A percentile compares a stretch with the other conserved stretches of the same genome.
These are phyloP conservation scores for Beta macrorhiza DNA, from an alignment of 179 eudicot genomes.

Conservation along the genomic window DNA sequence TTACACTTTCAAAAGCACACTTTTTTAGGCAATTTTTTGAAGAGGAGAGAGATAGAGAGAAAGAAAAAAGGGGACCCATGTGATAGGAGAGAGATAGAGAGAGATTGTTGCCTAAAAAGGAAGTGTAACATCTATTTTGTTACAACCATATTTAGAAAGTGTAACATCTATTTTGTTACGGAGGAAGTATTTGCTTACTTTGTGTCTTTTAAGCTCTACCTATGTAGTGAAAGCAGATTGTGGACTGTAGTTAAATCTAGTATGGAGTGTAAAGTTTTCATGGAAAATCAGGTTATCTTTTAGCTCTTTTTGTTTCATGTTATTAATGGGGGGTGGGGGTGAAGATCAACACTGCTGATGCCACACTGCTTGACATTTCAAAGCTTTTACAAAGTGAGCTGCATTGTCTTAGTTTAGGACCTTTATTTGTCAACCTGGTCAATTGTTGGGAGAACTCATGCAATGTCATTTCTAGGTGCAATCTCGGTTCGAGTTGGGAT, in stretches of 20 bases:
- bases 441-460: background rate
- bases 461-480: conserved; percentile 33
- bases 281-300: background rate
- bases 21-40: too few species aligned
- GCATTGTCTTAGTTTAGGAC: background rate
- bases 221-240: background rate
- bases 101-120: too few species aligned
- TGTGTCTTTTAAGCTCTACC: background rate
- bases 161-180: too few species aligned
- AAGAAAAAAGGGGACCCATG: too few species aligned
- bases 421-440: background rate
- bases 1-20: too few species aligned
- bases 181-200: background rate
- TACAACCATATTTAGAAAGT: too few species aligned
- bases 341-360: conserved; percentile 31
- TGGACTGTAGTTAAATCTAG: background rate
- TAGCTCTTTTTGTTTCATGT: too few species aligned
- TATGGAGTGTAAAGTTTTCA: background rate
- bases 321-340: conserved; percentile 3
- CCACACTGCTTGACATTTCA: background rate
- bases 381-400: background rate
- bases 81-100: too few species aligned
- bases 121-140: too few species aligned
- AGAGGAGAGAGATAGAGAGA: too few species aligned
- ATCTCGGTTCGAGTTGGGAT: conserved; percentile 74